Conservation (phyloP, 768 basidiomycete genomes). For the Suillus occidentalis region DNA sequence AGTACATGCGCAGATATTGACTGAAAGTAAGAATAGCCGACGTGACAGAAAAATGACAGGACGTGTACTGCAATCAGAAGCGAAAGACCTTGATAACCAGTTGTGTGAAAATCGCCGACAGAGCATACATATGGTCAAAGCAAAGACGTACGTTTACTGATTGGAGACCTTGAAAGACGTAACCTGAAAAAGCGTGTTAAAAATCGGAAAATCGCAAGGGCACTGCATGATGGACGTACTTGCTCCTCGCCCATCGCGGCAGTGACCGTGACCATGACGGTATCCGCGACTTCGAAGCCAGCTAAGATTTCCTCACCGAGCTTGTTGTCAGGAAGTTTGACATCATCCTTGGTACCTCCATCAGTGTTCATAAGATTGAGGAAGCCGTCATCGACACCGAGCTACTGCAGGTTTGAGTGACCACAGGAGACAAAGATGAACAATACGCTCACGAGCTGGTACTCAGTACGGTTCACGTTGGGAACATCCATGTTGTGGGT, state of each 20-base stretch:
- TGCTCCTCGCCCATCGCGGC: constrained; percentile 93
- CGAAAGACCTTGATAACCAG: constrained; percentile 2
- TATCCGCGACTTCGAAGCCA: constrained; percentile 84
- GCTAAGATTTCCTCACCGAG: constrained; percentile 69
- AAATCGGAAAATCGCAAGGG: too few species aligned
- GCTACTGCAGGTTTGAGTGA: constrained; percentile 37
- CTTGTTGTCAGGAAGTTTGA: constrained; percentile 86
- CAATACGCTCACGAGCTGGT: constrained; percentile 66
- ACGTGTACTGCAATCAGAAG: constrained; percentile 7
- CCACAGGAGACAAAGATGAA: constrained; percentile 1
- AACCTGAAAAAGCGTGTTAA: not conserved
- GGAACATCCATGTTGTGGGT: constrained; percentile 99
- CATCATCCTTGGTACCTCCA: constrained; percentile 86
- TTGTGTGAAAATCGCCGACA: not conserved
- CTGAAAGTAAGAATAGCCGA: constrained; percentile 4
- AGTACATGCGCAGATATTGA: constrained; percentile 7
- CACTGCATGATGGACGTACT: constrained; percentile 33
- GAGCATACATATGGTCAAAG: not conserved
- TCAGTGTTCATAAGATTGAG: constrained; percentile 91
- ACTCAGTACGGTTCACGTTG: constrained; percentile 89
- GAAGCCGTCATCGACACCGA: constrained; percentile 92
- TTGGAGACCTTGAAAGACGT: constrained; percentile 1
- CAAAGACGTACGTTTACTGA: not conserved
- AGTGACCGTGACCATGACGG: constrained; percentile 83
- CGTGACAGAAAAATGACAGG: constrained; percentile 10